Evolutionary conservation across 495 filamentous ascomycete genomes (phyloP).

Genomic region (Penicillium taxi): DNA sequence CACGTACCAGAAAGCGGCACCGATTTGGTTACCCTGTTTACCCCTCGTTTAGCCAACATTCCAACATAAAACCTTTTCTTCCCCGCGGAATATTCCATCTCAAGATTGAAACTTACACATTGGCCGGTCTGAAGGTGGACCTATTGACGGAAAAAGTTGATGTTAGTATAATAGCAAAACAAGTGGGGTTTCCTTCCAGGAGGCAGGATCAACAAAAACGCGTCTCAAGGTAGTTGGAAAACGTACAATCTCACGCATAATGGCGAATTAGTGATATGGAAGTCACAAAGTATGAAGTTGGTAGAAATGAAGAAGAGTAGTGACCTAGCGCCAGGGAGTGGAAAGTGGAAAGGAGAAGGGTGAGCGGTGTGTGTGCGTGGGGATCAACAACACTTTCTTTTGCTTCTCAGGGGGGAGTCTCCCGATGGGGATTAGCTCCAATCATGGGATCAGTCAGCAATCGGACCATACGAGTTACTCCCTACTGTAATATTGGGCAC

Average conservation of each 20-base stretch:
- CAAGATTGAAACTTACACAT: slow-evolving; percentile 59
- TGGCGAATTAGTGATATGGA: slow-evolving; percentile 36
- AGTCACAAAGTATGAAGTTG: no score
- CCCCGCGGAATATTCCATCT: slow-evolving; percentile 6
- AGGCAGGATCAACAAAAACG: slow-evolving; percentile 30
- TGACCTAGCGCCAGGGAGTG: slow-evolving; percentile 19
- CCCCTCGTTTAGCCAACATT: slow-evolving; percentile 24
- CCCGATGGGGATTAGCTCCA: slow-evolving; percentile 20
- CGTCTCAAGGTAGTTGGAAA: slow-evolving; percentile 20
- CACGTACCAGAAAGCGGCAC: slow-evolving; percentile 95
- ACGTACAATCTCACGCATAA: slow-evolving; percentile 95
- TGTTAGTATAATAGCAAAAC: slow-evolving; percentile 32
- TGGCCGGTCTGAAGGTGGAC: slow-evolving; percentile 99
- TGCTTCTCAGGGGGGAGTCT: slow-evolving; percentile 20
- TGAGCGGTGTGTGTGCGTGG: slow-evolving; percentile 34
- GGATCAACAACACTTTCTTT: slow-evolving; percentile 30
- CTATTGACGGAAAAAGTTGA: slow-evolving; percentile 46
- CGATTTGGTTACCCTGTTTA: slow-evolving; percentile 96
- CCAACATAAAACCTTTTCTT: slow-evolving; percentile 5
- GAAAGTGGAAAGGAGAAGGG: slow-evolving; percentile 22
- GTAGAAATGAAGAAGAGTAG: slow-evolving; percentile 15
- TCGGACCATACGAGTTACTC: slow-evolving; percentile 1
- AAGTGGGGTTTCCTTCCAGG: slow-evolving; percentile 41
- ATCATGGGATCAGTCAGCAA: slow-evolving; percentile 22
- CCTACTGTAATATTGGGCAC: neutral